These are phyloP conservation scores for Podospora anserina DNA, from an alignment of 495 filamentous ascomycete genomes.

Conservation along the genomic window DNA sequence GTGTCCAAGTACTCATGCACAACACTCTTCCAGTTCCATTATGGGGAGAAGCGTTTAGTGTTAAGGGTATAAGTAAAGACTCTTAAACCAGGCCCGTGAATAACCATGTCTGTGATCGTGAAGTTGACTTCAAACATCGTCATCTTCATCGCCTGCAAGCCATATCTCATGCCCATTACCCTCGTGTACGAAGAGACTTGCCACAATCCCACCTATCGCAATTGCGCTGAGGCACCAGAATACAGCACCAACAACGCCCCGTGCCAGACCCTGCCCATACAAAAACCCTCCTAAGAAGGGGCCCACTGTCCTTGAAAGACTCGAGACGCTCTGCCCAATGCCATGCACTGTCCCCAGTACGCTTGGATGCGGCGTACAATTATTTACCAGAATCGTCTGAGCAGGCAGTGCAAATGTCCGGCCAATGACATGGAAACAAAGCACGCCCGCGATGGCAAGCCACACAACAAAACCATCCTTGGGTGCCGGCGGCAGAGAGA, in stretches of 20 bases:
- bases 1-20: too few species aligned
- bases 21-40: too few species aligned
- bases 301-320: conserved; percentile 68
- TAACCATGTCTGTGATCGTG: neutral
- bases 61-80: too few species aligned
- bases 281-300: conserved; percentile 68
- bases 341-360: conserved; percentile 83
- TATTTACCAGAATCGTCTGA: conserved; percentile 76
- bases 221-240: conserved; percentile 70
- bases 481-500: conserved; percentile 55
- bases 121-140: conserved; percentile 11
- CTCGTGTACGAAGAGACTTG: conserved; percentile 67
- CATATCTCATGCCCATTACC: conserved; percentile 70
- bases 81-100: neutral
- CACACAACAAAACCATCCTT: conserved; percentile 64
- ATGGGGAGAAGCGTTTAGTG: too few species aligned
- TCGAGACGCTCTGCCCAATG: conserved; percentile 70
- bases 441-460: conserved; percentile 62
- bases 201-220: conserved; percentile 58
- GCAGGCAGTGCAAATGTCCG: conserved; percentile 81
- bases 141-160: conserved; percentile 65
- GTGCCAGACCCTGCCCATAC: conserved; percentile 67
- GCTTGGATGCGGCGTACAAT: conserved; percentile 75
- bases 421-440: conserved; percentile 70
- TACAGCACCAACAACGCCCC: conserved; percentile 69